Conservation (phyloP, 1,284 basidiomycete genomes). For the Leccinum fallax region DNA sequence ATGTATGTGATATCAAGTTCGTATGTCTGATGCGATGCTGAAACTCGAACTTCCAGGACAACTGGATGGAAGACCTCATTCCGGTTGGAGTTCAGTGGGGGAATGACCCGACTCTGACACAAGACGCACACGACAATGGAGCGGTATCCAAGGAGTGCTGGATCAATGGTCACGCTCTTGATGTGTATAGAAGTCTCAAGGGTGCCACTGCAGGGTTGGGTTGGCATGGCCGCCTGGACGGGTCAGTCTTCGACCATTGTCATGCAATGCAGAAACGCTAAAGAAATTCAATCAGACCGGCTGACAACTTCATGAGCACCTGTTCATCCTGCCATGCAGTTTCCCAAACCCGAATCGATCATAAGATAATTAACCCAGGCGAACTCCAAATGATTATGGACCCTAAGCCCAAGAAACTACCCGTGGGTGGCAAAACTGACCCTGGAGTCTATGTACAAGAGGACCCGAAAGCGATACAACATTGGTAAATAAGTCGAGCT, state of each 20-base stretch:
- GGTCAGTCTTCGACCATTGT: not conserved
- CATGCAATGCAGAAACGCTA: not conserved
- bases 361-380: too few species aligned
- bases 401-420: not conserved
- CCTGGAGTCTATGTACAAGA: not conserved
- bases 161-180: not conserved
- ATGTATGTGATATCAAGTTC: not conserved
- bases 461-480: not conserved
- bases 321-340: conserved; percentile 3
- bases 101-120: not conserved
- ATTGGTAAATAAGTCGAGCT: not conserved
- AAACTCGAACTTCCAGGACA: not conserved
- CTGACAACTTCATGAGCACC: not conserved
- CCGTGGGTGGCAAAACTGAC: not conserved
- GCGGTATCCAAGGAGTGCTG: not conserved
- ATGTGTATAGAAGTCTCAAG: not conserved
- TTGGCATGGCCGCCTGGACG: not conserved
- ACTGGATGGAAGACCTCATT: not conserved
- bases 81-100: conserved; percentile 9
- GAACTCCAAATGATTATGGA: not conserved
- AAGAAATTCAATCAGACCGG: not conserved
- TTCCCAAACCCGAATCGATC: not conserved
- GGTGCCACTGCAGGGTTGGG: not conserved
- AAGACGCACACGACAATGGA: not conserved
- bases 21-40: not conserved